These are phyloP conservation scores for Cryptosporidium ubiquitum DNA, from an alignment of 169 alveolate species.

Conservation along the genomic window DNA sequence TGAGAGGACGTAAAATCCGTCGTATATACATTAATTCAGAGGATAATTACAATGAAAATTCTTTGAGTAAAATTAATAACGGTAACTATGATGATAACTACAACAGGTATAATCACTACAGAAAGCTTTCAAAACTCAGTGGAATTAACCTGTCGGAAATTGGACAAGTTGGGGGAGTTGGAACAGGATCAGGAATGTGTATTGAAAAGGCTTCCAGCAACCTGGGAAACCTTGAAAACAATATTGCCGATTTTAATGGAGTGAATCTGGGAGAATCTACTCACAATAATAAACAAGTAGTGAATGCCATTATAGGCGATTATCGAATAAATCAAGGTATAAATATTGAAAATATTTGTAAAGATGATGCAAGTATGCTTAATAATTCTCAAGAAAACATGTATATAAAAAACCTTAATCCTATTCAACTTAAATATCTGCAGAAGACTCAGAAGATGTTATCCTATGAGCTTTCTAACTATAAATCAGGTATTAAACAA, in stretches of 20 bases:
- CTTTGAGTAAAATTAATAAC: constrained; percentile 32
- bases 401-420: constrained; percentile 32
- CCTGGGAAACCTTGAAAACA: neutral
- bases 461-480: constrained; percentile 44
- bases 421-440: constrained; percentile 54
- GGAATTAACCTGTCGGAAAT: constrained; percentile 14
- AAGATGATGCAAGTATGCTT: neutral
- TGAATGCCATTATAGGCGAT: neutral
- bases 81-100: constrained; percentile 19
- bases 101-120: constrained; percentile 37
- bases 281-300: neutral
- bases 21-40: constrained; percentile 50
- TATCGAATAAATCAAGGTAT: constrained; percentile 15
- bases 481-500: constrained; percentile 67
- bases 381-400: constrained; percentile 13
- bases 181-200: neutral
- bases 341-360: constrained; percentile 1
- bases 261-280: neutral
- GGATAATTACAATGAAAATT: constrained; percentile 33
- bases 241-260: neutral
- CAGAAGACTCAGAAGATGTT: constrained; percentile 58
- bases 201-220: neutral
- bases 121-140: constrained; percentile 38
- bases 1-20: constrained; percentile 72
- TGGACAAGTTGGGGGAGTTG: neutral